These are phyloP conservation scores for Quercus berberidifolia DNA, from an alignment of 306 rosid species.

Conservation along the genomic window DNA sequence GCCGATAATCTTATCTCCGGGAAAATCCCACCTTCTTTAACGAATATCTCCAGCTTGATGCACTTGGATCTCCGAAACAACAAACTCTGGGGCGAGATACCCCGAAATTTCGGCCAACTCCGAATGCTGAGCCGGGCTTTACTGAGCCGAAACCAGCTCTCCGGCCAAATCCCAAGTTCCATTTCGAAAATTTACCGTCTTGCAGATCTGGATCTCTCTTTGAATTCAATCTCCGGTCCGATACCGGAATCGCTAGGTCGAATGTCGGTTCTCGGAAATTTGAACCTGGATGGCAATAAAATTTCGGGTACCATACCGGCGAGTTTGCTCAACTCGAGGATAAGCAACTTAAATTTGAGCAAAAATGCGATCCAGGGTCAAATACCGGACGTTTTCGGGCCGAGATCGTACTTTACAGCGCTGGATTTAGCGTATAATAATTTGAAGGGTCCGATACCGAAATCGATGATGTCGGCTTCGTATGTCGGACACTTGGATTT, in stretches of 20 bases:
- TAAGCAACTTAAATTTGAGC: conserved; percentile 74
- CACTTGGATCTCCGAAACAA: conserved; percentile 89
- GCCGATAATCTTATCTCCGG: conserved; percentile 83
- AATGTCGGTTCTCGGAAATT: conserved; percentile 71
- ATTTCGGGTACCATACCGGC: conserved; percentile 53
- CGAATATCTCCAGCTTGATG: conserved; percentile 50
- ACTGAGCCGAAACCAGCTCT: conserved; percentile 58
- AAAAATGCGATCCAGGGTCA: conserved; percentile 44
- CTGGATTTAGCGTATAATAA: conserved; percentile 68
- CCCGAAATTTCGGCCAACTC: conserved; percentile 42
- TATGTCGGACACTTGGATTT: conserved; percentile 87
- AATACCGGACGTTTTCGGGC: conserved; percentile 58
- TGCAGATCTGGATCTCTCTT: conserved; percentile 80
- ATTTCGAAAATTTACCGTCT: conserved; percentile 69
- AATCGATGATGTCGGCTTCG: conserved; percentile 51
- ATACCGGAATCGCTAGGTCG: conserved; percentile 63
- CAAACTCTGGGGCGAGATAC: conserved; percentile 54
- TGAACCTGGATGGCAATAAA: conserved; percentile 70
- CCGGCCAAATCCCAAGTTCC: conserved; percentile 59
- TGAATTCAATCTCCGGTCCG: conserved; percentile 53
- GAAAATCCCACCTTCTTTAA: conserved; percentile 51
- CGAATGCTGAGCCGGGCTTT: conserved; percentile 83
- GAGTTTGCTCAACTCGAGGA: conserved; percentile 50
- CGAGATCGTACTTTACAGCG: conserved; percentile 67
- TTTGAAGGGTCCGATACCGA: conserved; percentile 60